Evolutionary conservation across 2,329 filamentous ascomycete genomes (phyloP).

Genomic region (Septoria linicola): DNA sequence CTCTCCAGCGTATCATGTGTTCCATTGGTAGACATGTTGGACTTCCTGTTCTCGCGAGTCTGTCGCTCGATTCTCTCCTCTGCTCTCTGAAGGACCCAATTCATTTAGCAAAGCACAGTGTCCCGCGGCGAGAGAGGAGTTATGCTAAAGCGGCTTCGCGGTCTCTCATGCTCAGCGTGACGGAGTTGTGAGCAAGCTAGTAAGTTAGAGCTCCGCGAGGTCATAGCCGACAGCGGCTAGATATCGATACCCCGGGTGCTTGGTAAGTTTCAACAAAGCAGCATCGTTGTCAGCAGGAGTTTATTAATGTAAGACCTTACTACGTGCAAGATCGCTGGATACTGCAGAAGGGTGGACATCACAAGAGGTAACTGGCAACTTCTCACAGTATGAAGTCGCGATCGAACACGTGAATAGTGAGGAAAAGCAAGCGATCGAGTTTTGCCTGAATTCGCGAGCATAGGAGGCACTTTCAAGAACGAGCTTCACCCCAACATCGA

Average conservation of each 20-base stretch:
- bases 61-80: constrained; percentile 4
- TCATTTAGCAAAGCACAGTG: not conserved
- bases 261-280: constrained; percentile 10
- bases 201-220: not conserved
- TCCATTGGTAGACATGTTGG: constrained; percentile 12
- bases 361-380: too few species aligned
- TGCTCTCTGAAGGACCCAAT: constrained; percentile 2
- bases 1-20: not conserved
- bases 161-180: constrained; percentile 6
- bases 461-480: too few species aligned
- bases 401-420: too few species aligned
- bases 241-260: constrained; percentile 16
- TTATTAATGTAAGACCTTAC: too few species aligned
- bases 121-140: not conserved
- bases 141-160: not conserved
- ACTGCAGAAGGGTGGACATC: too few species aligned
- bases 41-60: constrained; percentile 4
- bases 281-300: not conserved
- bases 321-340: too few species aligned
- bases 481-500: not conserved
- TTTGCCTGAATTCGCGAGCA: not conserved
- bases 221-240: not conserved
- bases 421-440: not conserved
- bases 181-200: constrained; percentile 3
- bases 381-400: too few species aligned